These are phyloP conservation scores for Candida sanyaensis DNA, from an alignment of 1,139 yeast genomes.

Conservation along the genomic window DNA sequence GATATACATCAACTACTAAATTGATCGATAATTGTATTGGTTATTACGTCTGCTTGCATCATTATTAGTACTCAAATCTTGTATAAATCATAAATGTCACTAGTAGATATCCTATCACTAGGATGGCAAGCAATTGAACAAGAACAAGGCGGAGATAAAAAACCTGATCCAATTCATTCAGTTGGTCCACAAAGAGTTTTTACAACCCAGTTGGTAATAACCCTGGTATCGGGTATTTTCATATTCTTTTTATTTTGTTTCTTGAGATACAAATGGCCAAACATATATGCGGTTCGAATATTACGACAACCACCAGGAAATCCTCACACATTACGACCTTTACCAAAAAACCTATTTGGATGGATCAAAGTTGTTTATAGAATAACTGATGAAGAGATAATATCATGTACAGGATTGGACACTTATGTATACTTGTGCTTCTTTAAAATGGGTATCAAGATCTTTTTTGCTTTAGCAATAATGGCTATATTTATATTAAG, in stretches of 20 bases:
- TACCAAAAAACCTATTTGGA: conserved; percentile 40
- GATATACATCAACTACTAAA: no score
- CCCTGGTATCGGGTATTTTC: conserved; percentile 37
- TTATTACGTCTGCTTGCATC: no score
- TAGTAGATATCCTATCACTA: conserved; percentile 4
- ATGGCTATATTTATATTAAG: conserved; percentile 43
- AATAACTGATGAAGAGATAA: conserved; percentile 44
- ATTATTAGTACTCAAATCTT: no score
- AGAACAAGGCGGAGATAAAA: conserved; percentile 2
- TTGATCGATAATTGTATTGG: no score
- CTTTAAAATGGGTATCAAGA: conserved; percentile 47
- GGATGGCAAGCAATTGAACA: conserved; percentile 8
- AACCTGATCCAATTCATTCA: conserved; percentile 14
- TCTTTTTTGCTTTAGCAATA: conserved; percentile 36
- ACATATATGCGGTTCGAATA: conserved; percentile 52
- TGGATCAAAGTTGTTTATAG: conserved; percentile 41
- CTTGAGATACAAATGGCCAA: conserved; percentile 50
- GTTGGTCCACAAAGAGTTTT: conserved; percentile 47
- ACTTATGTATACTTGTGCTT: conserved; percentile 47
- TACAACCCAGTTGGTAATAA: conserved; percentile 42
- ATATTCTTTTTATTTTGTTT: conserved; percentile 42
- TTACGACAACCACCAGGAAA: conserved; percentile 28
- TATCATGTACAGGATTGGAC: conserved; percentile 44
- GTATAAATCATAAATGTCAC: not conserved
- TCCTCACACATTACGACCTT: conserved; percentile 25